Percentiles rank a stretch among this genome's conserved stretches.
These are phyloP conservation scores for Zalaria obscura DNA, from an alignment of 2,329 filamentous ascomycete species.

Conservation along the genomic window DNA sequence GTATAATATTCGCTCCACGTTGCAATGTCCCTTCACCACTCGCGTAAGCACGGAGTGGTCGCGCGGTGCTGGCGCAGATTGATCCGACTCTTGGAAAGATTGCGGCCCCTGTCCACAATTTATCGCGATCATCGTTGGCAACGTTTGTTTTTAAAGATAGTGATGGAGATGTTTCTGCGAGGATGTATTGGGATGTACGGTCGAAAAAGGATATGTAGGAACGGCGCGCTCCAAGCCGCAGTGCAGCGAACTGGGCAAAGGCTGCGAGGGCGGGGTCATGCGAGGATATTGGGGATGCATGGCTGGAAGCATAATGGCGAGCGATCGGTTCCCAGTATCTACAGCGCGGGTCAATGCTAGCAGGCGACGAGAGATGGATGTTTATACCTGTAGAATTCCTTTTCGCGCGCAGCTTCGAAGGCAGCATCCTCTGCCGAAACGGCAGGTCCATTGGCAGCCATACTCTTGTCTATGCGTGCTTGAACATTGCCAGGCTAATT, in stretches of 20 bases:
- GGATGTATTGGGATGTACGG: slow-evolving; percentile 32
- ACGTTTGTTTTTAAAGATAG: slow-evolving; percentile 23
- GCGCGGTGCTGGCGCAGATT: slow-evolving; percentile 16
- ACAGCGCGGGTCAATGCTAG: not conserved
- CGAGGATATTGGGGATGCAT: slow-evolving; percentile 10
- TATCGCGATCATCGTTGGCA: slow-evolving; percentile 10
- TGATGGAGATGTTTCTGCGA: slow-evolving; percentile 38
- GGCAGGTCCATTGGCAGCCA: no score
- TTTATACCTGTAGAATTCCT: not conserved
- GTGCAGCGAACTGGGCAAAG: slow-evolving; percentile 36
- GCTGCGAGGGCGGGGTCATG: slow-evolving; percentile 27
- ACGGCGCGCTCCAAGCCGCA: slow-evolving; percentile 33
- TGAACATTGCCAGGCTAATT: no score
- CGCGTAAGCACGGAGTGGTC: not conserved
- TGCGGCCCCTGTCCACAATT: slow-evolving; percentile 16
- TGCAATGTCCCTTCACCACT: slow-evolving; percentile 7
- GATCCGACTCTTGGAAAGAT: slow-evolving; percentile 14
- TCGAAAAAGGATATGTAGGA: slow-evolving; percentile 42
- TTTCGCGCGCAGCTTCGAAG: no score
- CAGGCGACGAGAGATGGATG: slow-evolving; percentile 1
- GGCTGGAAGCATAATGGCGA: slow-evolving; percentile 13
- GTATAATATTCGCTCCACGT: slow-evolving; percentile 5
- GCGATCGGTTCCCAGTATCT: slow-evolving; percentile 6
- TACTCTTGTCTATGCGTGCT: no score
- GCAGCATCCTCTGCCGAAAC: no score